Evolutionary conservation across 2,329 filamentous ascomycete species (phyloP), one percentile per base, ranked within the genome.

Genomic region (Lachnellula cervina): DNA sequence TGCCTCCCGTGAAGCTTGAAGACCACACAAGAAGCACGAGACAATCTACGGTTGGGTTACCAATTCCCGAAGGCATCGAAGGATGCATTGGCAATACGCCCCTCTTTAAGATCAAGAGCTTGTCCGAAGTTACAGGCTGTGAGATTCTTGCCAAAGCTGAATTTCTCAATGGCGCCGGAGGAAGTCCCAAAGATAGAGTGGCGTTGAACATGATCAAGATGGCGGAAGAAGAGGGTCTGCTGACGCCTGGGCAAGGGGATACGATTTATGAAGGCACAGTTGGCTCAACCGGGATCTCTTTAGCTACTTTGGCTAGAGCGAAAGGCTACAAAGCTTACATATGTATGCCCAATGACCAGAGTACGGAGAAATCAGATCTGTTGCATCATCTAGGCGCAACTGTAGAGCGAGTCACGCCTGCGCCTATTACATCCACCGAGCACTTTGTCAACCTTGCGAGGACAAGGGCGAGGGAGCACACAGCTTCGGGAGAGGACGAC

Each of bases 201-300:
- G 94, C 94, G 1, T 80, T 97, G 38, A 88, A 82, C 73, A 95
- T 97, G 78, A 96, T 99, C 70, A 75, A 83, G 45, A 74, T 85
- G 71, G 94, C 92, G 44, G 94, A 99, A 77, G 80, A 83, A 59
- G 75, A 81, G 49, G 91, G 91, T 2, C 77, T 92, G 17, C 74
- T 99, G 46, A 80, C 79, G 0, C 93, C 94, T 0, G 78, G 88
- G 63, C 86, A 88, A 21, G 93, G 93, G 59, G 94, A 99, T 71
- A 95, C 89, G 44, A 91, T 99, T 67, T 99, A 97, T 73, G 94
- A 99, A 76, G 94, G 94, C 62, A 99, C 94, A 1, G 92, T 96
- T 16, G 94, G 94, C 57, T 96, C 90, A 69, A 99, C 94, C 0
- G 94, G 94, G 21, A 97, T 99, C 65, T 97, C 92, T 16, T 80